phyloP scores from a whole-genome alignment of 2,329 filamentous ascomycete species.

The Diaporthe vaccinii region DNA sequence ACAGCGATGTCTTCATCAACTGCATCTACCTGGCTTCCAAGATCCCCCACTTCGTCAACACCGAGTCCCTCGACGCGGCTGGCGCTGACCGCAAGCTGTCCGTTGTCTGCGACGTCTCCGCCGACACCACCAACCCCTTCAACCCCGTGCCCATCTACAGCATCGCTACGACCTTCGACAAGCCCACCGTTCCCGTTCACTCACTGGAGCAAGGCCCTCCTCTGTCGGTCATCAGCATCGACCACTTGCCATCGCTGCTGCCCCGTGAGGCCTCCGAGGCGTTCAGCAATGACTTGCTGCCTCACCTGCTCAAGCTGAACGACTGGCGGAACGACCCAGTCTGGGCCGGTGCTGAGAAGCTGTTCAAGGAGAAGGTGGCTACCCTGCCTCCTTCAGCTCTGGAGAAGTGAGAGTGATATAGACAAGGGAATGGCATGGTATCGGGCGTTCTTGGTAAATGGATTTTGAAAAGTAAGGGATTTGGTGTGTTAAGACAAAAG shows the following conservation, averaged over 20 bases:
- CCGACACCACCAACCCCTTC: slow-evolving; percentile 80
- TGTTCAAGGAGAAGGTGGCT: slow-evolving; percentile 86
- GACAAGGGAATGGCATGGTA: slow-evolving; percentile 31
- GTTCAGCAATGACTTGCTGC: slow-evolving; percentile 84
- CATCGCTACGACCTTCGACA: slow-evolving; percentile 87
- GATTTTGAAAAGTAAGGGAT: neutral
- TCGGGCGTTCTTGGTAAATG: slow-evolving; percentile 38
- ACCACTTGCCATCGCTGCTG: slow-evolving; percentile 86
- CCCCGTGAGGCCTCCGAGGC: slow-evolving; percentile 88
- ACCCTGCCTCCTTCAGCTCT: slow-evolving; percentile 48
- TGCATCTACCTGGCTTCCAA: slow-evolving; percentile 87
- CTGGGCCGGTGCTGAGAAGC: slow-evolving; percentile 87
- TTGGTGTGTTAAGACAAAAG: neutral
- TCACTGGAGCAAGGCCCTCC: slow-evolving; percentile 69
- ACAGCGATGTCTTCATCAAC: slow-evolving; percentile 85
- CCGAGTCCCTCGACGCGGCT: slow-evolving; percentile 75
- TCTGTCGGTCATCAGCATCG: slow-evolving; percentile 87
- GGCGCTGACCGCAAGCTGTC: slow-evolving; percentile 74
- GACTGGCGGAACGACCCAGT: slow-evolving; percentile 79
- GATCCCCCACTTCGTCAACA: slow-evolving; percentile 86
- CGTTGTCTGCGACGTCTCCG: slow-evolving; percentile 85
- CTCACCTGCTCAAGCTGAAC: slow-evolving; percentile 82
- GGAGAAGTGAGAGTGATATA: slow-evolving; percentile 34
- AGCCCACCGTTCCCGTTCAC: slow-evolving; percentile 85
- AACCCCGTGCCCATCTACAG: slow-evolving; percentile 84